These are phyloP conservation scores for Hygrocybe punicea DNA, from an alignment of 768 basidiomycete genomes.

Conservation along the genomic window DNA sequence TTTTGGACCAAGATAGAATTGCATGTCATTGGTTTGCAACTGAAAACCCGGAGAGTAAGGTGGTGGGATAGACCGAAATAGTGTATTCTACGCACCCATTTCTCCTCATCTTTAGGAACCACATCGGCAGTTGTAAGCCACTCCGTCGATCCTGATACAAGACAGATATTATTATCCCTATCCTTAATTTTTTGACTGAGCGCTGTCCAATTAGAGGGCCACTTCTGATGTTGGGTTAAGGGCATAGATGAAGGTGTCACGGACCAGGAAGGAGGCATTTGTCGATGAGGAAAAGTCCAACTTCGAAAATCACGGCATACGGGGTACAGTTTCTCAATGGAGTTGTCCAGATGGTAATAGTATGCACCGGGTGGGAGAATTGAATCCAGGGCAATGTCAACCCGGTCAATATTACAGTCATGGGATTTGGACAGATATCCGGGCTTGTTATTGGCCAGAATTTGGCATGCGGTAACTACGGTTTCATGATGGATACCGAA, in stretches of 20 bases:
- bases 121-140: neutral
- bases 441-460: neutral
- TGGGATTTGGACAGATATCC: neutral
- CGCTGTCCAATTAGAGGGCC: neutral
- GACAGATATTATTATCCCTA: neutral
- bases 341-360: neutral
- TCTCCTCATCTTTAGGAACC: neutral
- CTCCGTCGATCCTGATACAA: neutral
- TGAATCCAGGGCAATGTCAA: neutral
- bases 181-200: conserved; percentile 1
- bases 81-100: neutral
- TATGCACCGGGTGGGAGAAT: neutral
- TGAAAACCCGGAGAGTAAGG: neutral
- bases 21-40: neutral
- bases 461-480: neutral
- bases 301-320: neutral
- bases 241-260: neutral
- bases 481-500: conserved; percentile 1
- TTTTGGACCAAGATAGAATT: neutral
- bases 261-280: neutral
- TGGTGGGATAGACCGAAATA: neutral
- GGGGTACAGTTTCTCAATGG: neutral
- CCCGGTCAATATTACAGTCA: neutral
- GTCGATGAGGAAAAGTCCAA: neutral
- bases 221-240: neutral